Base-by-base conservation (phyloP, 495 filamentous ascomycete species). In the Penicillium taxi region DNA sequence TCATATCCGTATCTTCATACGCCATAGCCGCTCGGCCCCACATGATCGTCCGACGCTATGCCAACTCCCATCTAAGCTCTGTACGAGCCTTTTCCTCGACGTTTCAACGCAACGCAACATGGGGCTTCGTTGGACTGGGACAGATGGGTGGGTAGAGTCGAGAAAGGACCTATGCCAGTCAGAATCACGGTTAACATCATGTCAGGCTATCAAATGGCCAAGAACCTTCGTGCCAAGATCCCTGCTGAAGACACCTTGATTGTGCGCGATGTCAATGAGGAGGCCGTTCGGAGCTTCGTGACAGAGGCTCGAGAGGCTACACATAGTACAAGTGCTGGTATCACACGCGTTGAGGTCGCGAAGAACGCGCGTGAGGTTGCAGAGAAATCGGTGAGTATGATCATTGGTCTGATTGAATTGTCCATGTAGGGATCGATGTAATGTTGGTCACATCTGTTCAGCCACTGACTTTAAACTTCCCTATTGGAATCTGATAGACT, bases 71-170 rank as follows among this genome's bases (percentile, higher is more conserved):
- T 4, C 11, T 32, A 17, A 29, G 33, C 21, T 50, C 27, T 15
- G 33, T 39, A 16, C 55, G 78, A 44, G 49, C 57, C 23, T 85
- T 85, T 45, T 78, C 81, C 17, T 67, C 60, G 0, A 72, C 75
- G 4, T 18, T 61, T 23, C 63, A 53, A 18, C 63, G 73, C 38
- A 61, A 76, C 48, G 76, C 78, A 42, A 78, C 73, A 47, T 89
- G 80, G 72, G 86, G 84, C 9, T 93, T 94, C 58, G 80, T 94
- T 45, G 86, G 86, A 3, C 63, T 94, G 18, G 86, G 86, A 6
- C 82, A 84, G 51, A 94, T 94, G 86, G 86, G 80, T 86, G 72
- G 31, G 77, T 57, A 13, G 16, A 22, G 11, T 35, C 16, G 14
- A 38, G 11, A n/a, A 20, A 17, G 2, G 6, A 23, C 20, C 39